phyloP scores from a whole-genome alignment of 2,329 filamentous ascomycete species.

The Neocatenulostroma microsporum region DNA sequence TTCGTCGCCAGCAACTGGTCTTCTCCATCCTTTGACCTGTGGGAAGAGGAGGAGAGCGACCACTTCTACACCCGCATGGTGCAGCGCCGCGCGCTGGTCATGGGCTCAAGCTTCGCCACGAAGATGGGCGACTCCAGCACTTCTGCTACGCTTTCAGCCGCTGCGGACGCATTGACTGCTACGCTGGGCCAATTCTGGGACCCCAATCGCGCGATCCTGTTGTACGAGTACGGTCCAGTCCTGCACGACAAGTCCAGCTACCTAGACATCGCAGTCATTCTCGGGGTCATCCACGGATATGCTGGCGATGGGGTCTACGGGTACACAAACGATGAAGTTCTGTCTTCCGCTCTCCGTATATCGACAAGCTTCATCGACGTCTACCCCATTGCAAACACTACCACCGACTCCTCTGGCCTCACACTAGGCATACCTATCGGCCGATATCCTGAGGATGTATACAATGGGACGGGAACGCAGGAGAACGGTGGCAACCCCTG shows the following conservation, averaged over 20 bases:
- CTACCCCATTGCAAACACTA: conserved; percentile 24
- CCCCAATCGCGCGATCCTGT: conserved; percentile 20
- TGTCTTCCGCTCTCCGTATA: conserved; percentile 24
- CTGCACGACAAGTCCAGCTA: conserved; percentile 26
- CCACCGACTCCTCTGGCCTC: conserved; percentile 17
- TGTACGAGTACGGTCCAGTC: conserved; percentile 29
- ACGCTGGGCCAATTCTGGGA: conserved; percentile 28
- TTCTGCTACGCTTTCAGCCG: conserved; percentile 19
- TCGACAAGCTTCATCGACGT: conserved; percentile 24
- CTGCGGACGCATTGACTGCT: conserved; percentile 19
- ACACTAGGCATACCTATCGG: conserved; percentile 29
- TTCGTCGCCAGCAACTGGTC: conserved; percentile 28
- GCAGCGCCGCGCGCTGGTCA: conserved; percentile 24
- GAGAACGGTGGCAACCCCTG: conserved; percentile 28
- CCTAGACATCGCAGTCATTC: conserved; percentile 27
- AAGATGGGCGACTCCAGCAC: conserved; percentile 23
- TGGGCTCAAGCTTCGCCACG: conserved; percentile 24
- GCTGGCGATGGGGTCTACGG: conserved; percentile 25
- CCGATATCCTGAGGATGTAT: conserved; percentile 30
- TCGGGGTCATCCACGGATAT: conserved; percentile 29
- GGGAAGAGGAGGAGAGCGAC: conserved; percentile 26
- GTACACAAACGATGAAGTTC: conserved; percentile 27
- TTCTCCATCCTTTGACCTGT: conserved; percentile 23
- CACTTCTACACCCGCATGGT: conserved; percentile 28
- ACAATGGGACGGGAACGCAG: conserved; percentile 26